Percentiles rank a stretch among this genome's conserved stretches.
Evolutionary conservation across 352 stramenopile species (phyloP).

Genomic region (Globisporangium irregulare): DNA sequence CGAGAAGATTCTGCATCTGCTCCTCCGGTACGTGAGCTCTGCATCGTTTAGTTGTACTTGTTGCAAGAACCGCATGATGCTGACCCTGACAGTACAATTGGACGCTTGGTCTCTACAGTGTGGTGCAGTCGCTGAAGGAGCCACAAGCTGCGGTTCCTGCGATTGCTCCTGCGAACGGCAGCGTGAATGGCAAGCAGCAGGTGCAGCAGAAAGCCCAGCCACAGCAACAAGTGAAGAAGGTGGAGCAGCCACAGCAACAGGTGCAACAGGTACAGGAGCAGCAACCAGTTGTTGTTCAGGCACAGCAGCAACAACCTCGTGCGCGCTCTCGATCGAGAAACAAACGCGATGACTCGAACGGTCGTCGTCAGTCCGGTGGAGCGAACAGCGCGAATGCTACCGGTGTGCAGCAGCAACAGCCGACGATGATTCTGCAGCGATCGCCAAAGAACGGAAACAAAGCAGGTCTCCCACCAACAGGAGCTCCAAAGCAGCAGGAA

Average conservation of each 20-base stretch:
- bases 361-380: conserved; percentile 20
- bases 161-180: conserved; percentile 18
- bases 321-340: conserved; percentile 47
- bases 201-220: conserved; percentile 22
- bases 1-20: conserved; percentile 70
- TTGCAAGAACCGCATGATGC: neutral
- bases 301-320: conserved; percentile 28
- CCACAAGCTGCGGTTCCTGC: conserved; percentile 22
- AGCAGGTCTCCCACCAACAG: conserved; percentile 20
- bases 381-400: neutral
- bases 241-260: conserved; percentile 15
- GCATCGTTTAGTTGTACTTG: neutral
- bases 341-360: conserved; percentile 54
- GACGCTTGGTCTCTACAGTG: conserved; percentile 26
- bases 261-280: conserved; percentile 36
- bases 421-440: conserved; percentile 69
- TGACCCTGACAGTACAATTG: neutral
- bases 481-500: conserved; percentile 14
- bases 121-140: conserved; percentile 63
- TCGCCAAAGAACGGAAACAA: conserved; percentile 30
- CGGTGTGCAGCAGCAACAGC: conserved; percentile 18
- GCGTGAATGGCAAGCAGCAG: conserved; percentile 18
- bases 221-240: conserved; percentile 27
- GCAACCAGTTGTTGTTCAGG: conserved; percentile 18
- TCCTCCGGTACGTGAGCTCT: conserved; percentile 46